Evolutionary conservation across 2,329 filamentous ascomycete genomes (phyloP).

Genomic region (Aaosphaeria pasadenensis): DNA sequence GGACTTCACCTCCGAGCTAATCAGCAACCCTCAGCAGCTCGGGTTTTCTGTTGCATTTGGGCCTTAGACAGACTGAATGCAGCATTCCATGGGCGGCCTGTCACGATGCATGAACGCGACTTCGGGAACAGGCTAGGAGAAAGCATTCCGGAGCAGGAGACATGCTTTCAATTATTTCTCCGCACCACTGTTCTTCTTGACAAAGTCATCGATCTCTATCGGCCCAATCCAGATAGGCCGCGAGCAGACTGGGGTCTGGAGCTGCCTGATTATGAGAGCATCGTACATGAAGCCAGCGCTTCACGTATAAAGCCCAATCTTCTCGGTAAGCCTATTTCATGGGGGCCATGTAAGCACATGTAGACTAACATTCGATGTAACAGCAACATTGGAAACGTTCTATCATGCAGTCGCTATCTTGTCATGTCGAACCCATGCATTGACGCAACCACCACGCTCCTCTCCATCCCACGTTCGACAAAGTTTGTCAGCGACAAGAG

Average conservation of each 20-base stretch:
- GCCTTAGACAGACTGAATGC: neutral
- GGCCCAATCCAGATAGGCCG: neutral
- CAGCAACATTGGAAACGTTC: neutral
- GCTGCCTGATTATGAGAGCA: neutral
- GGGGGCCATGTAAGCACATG: neutral
- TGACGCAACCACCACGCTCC: neutral
- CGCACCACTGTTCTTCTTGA: neutral
- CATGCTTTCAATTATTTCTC: neutral
- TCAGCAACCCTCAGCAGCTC: neutral
- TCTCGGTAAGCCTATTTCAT: neutral
- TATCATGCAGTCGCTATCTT: neutral
- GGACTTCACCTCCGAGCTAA: neutral
- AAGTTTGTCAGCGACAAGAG: neutral
- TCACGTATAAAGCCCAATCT: neutral
- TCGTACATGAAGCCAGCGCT: neutral
- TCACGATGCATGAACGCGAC: neutral
- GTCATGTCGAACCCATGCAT: neutral
- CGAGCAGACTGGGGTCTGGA: neutral
- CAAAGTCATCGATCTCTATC: neutral
- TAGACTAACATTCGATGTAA: neutral
- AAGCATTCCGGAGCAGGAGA: neutral
- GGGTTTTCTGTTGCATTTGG: neutral
- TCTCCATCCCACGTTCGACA: neutral
- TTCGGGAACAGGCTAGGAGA: neutral
- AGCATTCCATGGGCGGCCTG: neutral